Evolutionary conservation across 1,284 basidiomycete genomes (phyloP).

Genomic region (Irpex lacteus): DNA sequence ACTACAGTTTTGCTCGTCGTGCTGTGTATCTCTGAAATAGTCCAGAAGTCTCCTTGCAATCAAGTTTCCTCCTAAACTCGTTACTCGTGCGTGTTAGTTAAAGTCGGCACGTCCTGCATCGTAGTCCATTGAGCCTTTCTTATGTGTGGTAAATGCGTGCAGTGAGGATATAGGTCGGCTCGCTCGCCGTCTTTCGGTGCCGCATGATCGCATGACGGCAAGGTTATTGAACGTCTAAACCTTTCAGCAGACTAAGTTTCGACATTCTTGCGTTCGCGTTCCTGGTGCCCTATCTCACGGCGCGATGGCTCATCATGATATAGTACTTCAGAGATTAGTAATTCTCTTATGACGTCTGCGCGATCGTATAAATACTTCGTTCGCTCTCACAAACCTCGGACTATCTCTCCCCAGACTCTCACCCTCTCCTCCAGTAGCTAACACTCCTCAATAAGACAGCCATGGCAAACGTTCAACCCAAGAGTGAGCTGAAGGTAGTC

Average conservation of each 20-base stretch:
- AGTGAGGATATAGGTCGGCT: too few relatives aligned
- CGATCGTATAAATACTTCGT: background rate
- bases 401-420: background rate
- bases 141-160: too few relatives aligned
- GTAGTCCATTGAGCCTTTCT: too few relatives aligned
- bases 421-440: background rate
- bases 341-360: background rate
- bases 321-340: background rate
- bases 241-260: background rate
- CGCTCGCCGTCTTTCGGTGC: too few relatives aligned
- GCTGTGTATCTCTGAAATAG: background rate
- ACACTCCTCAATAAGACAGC: background rate
- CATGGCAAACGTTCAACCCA: slow-evolving; percentile 21
- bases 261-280: background rate
- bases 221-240: background rate
- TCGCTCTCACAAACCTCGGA: background rate
- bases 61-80: background rate
- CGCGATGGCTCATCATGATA: background rate
- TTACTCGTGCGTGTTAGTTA: background rate
- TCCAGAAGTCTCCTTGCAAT: background rate
- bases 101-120: background rate
- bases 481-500: slow-evolving; percentile 38
- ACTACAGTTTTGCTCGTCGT: background rate
- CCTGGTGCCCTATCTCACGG: background rate
- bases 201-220: too few relatives aligned